Percentiles rank a stretch among this genome's conserved stretches.
Conservation (phyloP, 257 asterid genomes). For the Solanum acaule region DNA sequence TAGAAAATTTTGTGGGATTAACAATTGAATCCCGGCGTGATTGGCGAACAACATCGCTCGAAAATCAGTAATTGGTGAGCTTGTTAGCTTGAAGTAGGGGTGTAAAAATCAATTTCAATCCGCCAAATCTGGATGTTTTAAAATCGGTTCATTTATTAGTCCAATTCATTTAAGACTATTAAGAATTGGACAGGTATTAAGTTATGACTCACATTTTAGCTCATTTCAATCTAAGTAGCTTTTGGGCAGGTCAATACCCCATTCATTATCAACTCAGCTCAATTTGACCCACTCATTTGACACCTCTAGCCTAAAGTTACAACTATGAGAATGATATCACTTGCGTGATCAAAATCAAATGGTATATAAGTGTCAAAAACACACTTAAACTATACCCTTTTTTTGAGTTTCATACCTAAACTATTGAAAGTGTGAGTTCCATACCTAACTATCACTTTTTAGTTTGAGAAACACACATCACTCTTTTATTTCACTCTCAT, state of each 20-base stretch:
- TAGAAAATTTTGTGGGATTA: neutral
- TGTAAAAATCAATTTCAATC: no score
- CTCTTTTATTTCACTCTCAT: no score
- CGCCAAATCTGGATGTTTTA: neutral
- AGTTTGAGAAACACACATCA: no score
- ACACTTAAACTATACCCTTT: rapidly evolving
- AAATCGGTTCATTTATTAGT: neutral
- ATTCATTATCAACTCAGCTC: neutral
- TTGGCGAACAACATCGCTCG: neutral
- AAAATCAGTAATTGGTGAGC: neutral
- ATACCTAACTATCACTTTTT: no score
- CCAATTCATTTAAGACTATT: no score
- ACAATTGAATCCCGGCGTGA: neutral
- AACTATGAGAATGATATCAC: no score
- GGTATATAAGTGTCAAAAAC: no score
- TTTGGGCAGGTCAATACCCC: neutral
- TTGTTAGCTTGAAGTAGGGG: no score
- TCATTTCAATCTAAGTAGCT: no score
- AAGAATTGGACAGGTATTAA: neutral
- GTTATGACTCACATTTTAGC: neutral
- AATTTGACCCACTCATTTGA: neutral
- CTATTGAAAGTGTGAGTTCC: no score
- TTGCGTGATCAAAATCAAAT: no score
- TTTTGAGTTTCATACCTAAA: no score
- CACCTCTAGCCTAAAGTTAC: neutral